phyloP scores from a whole-genome alignment of 75 land plant genomes.

The Isoetes taiwanensis region DNA sequence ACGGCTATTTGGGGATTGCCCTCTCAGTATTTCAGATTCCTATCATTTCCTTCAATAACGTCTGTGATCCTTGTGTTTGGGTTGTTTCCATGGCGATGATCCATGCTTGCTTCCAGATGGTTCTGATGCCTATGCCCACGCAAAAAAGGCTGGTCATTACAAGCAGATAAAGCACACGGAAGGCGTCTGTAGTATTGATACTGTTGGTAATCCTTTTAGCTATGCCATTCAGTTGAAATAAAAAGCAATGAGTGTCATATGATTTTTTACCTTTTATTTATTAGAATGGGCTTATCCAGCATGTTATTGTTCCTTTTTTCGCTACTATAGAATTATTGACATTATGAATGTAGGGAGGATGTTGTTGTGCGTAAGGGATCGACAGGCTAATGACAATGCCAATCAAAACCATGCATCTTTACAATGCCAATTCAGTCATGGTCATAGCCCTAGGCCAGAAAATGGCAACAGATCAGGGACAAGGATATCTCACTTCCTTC shows the following conservation, averaged over 20 bases:
- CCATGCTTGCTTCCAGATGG: constrained; percentile 96
- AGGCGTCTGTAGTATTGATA: constrained; percentile 96
- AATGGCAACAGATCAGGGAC: constrained; percentile 62
- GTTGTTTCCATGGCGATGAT: constrained; percentile 70
- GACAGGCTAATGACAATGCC: constrained; percentile 48
- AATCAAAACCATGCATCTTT: constrained; percentile 55
- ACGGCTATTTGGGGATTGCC: constrained; percentile 23
- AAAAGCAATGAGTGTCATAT: too few relatives aligned
- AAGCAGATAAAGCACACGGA: constrained; percentile 94
- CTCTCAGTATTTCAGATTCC: constrained; percentile 11
- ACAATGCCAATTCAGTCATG: constrained; percentile 94
- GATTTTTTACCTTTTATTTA: too few relatives aligned
- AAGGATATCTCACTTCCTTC: constrained; percentile 79
- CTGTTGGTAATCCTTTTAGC: constrained; percentile 95
- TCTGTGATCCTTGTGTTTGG: neutral
- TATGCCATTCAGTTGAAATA: too few relatives aligned
- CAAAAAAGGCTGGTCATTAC: constrained; percentile 89
- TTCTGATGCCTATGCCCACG: constrained; percentile 84
- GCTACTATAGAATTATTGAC: neutral
- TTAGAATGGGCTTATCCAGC: too few relatives aligned
- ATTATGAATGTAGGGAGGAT: constrained; percentile 49
- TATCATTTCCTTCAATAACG: constrained; percentile 5
- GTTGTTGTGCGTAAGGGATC: constrained; percentile 92
- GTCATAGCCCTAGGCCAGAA: constrained; percentile 53
- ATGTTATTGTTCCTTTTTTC: too few relatives aligned